Conservation (phyloP, 768 basidiomycete species). For the Lactifluus pinguis region DNA sequence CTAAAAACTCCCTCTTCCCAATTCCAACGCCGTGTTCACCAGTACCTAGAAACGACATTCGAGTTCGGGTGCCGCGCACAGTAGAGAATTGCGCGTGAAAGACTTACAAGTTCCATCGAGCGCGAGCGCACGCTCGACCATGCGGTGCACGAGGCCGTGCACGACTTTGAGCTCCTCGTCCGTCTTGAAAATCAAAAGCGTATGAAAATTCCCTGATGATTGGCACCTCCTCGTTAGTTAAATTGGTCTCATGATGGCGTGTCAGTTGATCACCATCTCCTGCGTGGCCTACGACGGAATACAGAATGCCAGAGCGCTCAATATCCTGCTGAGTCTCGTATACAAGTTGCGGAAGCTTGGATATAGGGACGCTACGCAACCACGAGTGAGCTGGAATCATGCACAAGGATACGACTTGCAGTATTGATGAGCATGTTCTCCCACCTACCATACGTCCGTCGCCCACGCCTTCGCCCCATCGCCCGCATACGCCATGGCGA, state of each 20-base stretch:
- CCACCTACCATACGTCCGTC: slow-evolving; percentile 66
- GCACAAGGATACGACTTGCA: neutral
- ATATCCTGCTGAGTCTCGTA: slow-evolving; percentile 68
- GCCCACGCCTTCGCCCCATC: slow-evolving; percentile 53
- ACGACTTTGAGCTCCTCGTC: slow-evolving; percentile 30
- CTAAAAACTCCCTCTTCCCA: slow-evolving; percentile 76
- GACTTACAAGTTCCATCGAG: slow-evolving; percentile 62
- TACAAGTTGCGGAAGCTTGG: slow-evolving; percentile 54
- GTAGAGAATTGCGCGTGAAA: too few relatives aligned
- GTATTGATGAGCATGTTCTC: neutral
- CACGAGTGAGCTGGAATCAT: neutral
- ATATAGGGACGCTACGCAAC: slow-evolving; percentile 45
- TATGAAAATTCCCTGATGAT: slow-evolving; percentile 36
- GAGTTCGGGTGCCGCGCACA: too few relatives aligned
- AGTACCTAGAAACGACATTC: slow-evolving; percentile 37
- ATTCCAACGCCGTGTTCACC: slow-evolving; percentile 87
- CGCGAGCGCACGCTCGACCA: slow-evolving; percentile 59
- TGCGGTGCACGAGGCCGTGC: slow-evolving; percentile 38
- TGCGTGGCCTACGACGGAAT: slow-evolving; percentile 66
- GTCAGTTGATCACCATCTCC: slow-evolving; percentile 48
- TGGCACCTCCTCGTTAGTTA: neutral
- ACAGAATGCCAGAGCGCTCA: slow-evolving; percentile 41
- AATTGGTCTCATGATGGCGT: neutral
- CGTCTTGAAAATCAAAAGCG: slow-evolving; percentile 29
- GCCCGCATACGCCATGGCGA: slow-evolving; percentile 41